Conservation (phyloP, 2,329 filamentous ascomycete genomes). For the Aspergillus candidus region DNA sequence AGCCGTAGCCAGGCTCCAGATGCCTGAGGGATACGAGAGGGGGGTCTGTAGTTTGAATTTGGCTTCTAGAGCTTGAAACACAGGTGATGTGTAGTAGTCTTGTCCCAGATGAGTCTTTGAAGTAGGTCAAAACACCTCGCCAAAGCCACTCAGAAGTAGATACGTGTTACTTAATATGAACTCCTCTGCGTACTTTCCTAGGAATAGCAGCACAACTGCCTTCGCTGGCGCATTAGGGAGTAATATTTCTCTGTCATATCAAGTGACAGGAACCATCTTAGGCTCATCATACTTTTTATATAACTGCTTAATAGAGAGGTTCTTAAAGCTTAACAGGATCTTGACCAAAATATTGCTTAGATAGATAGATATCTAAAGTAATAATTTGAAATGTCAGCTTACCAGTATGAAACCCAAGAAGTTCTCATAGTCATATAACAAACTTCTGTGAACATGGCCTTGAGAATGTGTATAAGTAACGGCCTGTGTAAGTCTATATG, state of each 20-base stretch:
- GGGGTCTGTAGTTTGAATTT: conserved; percentile 7
- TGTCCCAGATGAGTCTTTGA: conserved; percentile 16
- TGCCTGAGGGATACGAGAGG: conserved; percentile 21
- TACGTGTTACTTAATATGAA: conserved; percentile 24
- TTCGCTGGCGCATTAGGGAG: conserved; percentile 21
- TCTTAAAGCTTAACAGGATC: conserved; percentile 20
- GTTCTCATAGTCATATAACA: conserved; percentile 7
- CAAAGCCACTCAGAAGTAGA: conserved; percentile 30
- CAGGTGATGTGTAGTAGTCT: conserved; percentile 18
- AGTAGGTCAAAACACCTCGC: conserved; percentile 14
- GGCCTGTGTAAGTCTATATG: conserved; percentile 16
- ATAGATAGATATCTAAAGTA: conserved; percentile 26
- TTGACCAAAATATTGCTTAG: conserved; percentile 22
- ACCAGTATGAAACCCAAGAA: background rate
- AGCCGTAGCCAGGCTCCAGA: conserved; percentile 22
- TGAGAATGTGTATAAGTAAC: conserved; percentile 21
- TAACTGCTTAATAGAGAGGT: conserved; percentile 27
- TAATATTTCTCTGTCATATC: conserved; percentile 17
- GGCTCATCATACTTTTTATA: conserved; percentile 27
- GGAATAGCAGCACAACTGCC: conserved; percentile 20
- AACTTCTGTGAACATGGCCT: conserved; percentile 26
- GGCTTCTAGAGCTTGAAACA: conserved; percentile 12
- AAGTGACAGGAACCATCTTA: conserved; percentile 21
- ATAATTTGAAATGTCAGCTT: background rate
- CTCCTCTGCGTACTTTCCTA: conserved; percentile 25